Evolutionary conservation across 2,329 filamentous ascomycete genomes (phyloP), one percentile per base, ranked within the genome.

Genomic region (Emmonsia crescens): DNA sequence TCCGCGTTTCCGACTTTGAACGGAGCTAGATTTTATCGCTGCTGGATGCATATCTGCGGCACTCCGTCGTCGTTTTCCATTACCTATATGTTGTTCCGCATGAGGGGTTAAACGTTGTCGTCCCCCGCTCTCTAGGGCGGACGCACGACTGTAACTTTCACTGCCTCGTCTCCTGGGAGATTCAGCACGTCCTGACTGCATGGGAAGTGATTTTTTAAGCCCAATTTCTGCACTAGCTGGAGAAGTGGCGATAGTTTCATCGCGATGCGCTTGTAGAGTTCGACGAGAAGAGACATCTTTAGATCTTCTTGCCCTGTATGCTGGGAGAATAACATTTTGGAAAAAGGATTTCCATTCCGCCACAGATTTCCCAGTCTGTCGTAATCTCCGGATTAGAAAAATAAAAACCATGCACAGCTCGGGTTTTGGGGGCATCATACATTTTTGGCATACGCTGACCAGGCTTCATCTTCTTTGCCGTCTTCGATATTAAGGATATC

Each of bases 381-480:
- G n/a, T 36, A 36, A 36, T 16, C 9, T 21, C 6, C 12, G 8
- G 5, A 24, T 62, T 59, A 52, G 60, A 44, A 14, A 48, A 19
- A 9, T 21, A 54, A 6, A 56, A 61, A 57, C 31, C n/a, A 4
- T 52, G 36, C 21, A 42, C 16, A 8, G n/a, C 10, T 31, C 16
- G 24, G 49, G 21, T 36, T 57, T 21, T 16, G n/a, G n/a, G 21
- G 21, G 16, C 9, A 12, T 33, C 64, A 46, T 63, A 66, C 61
- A 27, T 66, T 62, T 44, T 64, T 51, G 9, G 67, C 70, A 61
- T 68, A 67, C 24, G 63, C 57, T n/a, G 48, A 40, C 71, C 71
- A 73, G 16, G 64, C 65, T 21, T 66, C 63, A 33, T 66, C 58
- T 24, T 66, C 64, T 14, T 52, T 58, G 24, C 61, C 55, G 3